Conservation (phyloP, 306 rosid genomes). For the Arachis hypogaea region DNA sequence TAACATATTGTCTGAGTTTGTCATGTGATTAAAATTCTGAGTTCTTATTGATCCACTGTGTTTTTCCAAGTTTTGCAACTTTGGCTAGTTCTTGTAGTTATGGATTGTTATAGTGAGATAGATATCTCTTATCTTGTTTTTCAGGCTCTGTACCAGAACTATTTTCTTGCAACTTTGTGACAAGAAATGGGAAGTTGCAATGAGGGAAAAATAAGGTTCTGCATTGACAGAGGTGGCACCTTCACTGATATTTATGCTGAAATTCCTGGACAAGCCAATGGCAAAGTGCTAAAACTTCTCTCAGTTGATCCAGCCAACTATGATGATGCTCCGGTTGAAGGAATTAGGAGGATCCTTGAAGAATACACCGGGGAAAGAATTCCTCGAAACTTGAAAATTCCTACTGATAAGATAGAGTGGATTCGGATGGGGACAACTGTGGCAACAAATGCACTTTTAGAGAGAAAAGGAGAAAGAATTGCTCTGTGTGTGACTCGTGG, state of each 20-base stretch:
- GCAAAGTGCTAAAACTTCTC: slow-evolving; percentile 73
- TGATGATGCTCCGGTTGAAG: slow-evolving; percentile 94
- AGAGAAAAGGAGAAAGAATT: slow-evolving; percentile 89
- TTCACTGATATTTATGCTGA: slow-evolving; percentile 92
- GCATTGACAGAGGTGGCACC: slow-evolving; percentile 95
- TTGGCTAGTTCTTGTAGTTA: not conserved
- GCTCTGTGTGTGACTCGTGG: slow-evolving; percentile 89
- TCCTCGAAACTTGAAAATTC: slow-evolving; percentile 63
- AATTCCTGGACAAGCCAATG: slow-evolving; percentile 73
- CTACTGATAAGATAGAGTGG: slow-evolving; percentile 90
- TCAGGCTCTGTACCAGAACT: not conserved
- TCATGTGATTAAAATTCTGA: not conserved
- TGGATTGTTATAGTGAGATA: not conserved
- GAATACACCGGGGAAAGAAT: slow-evolving; percentile 59
- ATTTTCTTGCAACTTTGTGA: not conserved
- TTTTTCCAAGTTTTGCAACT: not conserved
- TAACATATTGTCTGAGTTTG: not conserved
- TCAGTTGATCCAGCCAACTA: slow-evolving; percentile 92
- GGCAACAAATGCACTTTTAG: slow-evolving; percentile 90
- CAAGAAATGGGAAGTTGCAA: slow-evolving; percentile 41
- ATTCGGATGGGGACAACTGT: slow-evolving; percentile 97
- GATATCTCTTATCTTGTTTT: not conserved
- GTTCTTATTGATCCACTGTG: not conserved
- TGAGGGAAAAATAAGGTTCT: slow-evolving; percentile 67
- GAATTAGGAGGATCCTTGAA: slow-evolving; percentile 81